Evolutionary conservation across 1,139 yeast genomes (phyloP), one percentile per base, ranked within the genome.

Genomic region (Suhomyces bokatorum): DNA sequence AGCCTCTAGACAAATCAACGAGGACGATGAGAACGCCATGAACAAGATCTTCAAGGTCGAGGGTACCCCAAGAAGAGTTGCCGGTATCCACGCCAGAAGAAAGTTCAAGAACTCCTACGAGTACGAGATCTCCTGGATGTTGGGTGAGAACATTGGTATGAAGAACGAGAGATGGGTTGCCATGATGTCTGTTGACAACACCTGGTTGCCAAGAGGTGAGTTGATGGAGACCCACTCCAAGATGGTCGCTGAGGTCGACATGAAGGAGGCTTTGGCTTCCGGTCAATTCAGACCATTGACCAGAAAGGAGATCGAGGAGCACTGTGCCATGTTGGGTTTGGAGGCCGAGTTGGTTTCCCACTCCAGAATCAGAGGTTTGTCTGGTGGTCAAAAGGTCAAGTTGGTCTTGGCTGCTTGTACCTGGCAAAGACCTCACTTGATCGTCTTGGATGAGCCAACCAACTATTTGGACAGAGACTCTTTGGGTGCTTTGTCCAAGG

Each of bases 331-430:
- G 95, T 82, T 93, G 79, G 99, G 99, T 80, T 85, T 93, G 75
- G 99, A 93, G 60, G 86, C 98, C 67, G 99, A 93, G 81, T 86
- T 93, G 76, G 99, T 93, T 73, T 87, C 99, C 56, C 99, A 93
- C 85, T 91, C 98, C 63, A 91, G 98, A 83, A 93, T 93, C 77
- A 90, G 97, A 83, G 98, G 99, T 86, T 85, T 93, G 69, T 93
- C 99, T 61, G 99, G 99, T 86, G 99, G 99, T 83, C 99, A 93
- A 83, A 93, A 93, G 85, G 99, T 93, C 76, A 93, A 93, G 82
- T 87, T 93, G 73, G 99, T 93, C 67, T 81, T 93, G 72, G 99
- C 99, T 77, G 99, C 99, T 77, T 89, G 99, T 85, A 90, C 98
- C 54, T 93, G 99, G 99, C 97, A 91, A 83, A 91, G 98, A 85